Conservation (phyloP, 2,329 filamentous ascomycete species). For the Dactylellina parvicollis region DNA sequence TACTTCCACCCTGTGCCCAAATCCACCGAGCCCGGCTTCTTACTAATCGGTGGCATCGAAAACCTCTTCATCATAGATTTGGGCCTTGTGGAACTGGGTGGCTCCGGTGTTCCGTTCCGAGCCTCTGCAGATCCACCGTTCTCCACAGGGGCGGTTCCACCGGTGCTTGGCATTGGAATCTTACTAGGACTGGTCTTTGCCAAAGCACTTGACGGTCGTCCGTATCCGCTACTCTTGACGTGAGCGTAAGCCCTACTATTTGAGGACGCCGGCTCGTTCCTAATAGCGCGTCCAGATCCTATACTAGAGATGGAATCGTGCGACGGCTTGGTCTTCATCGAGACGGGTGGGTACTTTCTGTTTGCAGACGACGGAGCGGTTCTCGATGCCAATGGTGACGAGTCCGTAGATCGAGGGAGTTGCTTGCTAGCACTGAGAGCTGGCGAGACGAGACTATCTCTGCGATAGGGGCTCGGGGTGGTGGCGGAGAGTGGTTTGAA, state of each 20-base stretch:
- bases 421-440: constrained; percentile 8
- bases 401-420: constrained; percentile 33
- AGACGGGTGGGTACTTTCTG: constrained; percentile 38
- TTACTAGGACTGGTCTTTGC: constrained; percentile 41
- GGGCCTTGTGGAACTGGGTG: background rate
- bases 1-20: constrained; percentile 38
- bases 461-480: constrained; percentile 64
- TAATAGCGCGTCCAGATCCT: constrained; percentile 19
- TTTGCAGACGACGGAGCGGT: constrained; percentile 18
- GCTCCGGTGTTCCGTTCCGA: constrained; percentile 37
- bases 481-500: constrained; percentile 72
- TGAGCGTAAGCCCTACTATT: constrained; percentile 36
- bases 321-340: constrained; percentile 44
- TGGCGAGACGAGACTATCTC: constrained; percentile 16
- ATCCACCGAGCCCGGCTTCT: constrained; percentile 43
- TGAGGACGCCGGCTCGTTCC: constrained; percentile 6
- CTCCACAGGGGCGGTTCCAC: background rate
- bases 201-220: constrained; percentile 30
- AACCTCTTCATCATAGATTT: constrained; percentile 31
- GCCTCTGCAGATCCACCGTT: background rate
- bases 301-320: constrained; percentile 44
- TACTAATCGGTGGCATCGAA: constrained; percentile 49
- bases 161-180: constrained; percentile 16
- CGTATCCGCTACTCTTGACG: constrained; percentile 47
- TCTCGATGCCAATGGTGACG: constrained; percentile 24